Conservation (phyloP, 2,329 filamentous ascomycete genomes). For the Dothiorella sarmentorum region DNA sequence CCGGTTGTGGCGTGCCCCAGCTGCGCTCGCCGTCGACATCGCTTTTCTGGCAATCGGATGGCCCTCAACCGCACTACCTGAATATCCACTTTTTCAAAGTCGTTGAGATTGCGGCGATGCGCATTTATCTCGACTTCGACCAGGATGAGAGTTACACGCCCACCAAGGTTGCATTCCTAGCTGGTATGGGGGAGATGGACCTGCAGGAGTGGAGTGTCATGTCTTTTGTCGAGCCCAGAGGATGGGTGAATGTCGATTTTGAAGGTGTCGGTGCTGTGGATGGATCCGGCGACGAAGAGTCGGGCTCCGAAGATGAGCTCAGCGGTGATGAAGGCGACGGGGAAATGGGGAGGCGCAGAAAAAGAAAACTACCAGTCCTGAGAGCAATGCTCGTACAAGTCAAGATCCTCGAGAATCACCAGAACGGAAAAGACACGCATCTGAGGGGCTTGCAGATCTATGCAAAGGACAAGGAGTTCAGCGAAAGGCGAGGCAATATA, state of each 20-base stretch:
- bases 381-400: slow-evolving; percentile 89
- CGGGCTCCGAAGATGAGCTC: slow-evolving; percentile 21
- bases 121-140: slow-evolving; percentile 86
- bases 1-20: slow-evolving; percentile 73
- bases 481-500: slow-evolving; percentile 21
- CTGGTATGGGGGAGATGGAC: slow-evolving; percentile 87
- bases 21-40: slow-evolving; percentile 69
- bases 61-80: slow-evolving; percentile 76
- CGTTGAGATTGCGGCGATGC: slow-evolving; percentile 71
- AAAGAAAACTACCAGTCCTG: slow-evolving; percentile 68
- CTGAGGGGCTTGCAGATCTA: slow-evolving; percentile 89
- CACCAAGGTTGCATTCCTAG: slow-evolving; percentile 83
- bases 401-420: slow-evolving; percentile 90
- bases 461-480: slow-evolving; percentile 42
- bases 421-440: slow-evolving; percentile 99
- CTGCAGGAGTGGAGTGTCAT: slow-evolving; percentile 83
- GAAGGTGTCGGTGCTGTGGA: slow-evolving; percentile 54
- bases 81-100: slow-evolving; percentile 84
- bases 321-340: slow-evolving; percentile 24
- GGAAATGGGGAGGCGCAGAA: slow-evolving; percentile 44
- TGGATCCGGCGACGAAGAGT: slow-evolving; percentile 19
- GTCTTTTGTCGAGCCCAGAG: slow-evolving; percentile 72
- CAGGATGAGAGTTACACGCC: slow-evolving; percentile 96
- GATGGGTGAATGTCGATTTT: slow-evolving; percentile 85
- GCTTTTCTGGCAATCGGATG: slow-evolving; percentile 82